phyloP scores from a whole-genome alignment of 2,329 filamentous ascomycete species.

The Aureobasidium sp. region DNA sequence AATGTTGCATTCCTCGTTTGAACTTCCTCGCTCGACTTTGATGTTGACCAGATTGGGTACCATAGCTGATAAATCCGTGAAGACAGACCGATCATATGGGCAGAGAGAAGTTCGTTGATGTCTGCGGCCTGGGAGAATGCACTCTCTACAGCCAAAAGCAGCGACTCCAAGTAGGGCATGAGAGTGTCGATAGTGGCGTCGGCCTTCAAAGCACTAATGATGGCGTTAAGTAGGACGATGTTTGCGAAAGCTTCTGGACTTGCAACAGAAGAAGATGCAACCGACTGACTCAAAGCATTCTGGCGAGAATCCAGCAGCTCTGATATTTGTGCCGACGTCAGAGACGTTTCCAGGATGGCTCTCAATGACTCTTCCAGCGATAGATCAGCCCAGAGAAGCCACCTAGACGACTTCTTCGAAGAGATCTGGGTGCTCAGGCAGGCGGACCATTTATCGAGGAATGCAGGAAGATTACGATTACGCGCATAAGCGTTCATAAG shows the following conservation, averaged over 20 bases:
- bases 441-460: constrained; percentile 22
- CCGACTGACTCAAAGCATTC: not conserved
- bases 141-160: not conserved
- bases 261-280: not conserved
- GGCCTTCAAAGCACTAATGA: not conserved
- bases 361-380: constrained; percentile 16
- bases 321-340: constrained; percentile 15
- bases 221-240: not conserved
- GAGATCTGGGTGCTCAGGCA: constrained; percentile 15
- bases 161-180: not conserved
- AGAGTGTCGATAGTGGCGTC: constrained; percentile 10
- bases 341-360: constrained; percentile 16
- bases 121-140: not conserved
- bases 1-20: not conserved
- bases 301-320: constrained; percentile 12
- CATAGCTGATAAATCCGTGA: not conserved
- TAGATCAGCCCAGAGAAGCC: constrained; percentile 17
- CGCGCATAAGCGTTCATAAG: constrained; percentile 23
- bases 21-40: not conserved
- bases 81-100: not conserved
- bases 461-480: constrained; percentile 19
- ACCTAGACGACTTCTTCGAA: not conserved
- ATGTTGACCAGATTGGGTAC: constrained; percentile 8
- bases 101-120: not conserved
- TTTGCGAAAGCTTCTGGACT: not conserved